Evolutionary conservation across 371 early-diverging fungal species (phyloP).

Genomic region (Mortierella sp.): DNA sequence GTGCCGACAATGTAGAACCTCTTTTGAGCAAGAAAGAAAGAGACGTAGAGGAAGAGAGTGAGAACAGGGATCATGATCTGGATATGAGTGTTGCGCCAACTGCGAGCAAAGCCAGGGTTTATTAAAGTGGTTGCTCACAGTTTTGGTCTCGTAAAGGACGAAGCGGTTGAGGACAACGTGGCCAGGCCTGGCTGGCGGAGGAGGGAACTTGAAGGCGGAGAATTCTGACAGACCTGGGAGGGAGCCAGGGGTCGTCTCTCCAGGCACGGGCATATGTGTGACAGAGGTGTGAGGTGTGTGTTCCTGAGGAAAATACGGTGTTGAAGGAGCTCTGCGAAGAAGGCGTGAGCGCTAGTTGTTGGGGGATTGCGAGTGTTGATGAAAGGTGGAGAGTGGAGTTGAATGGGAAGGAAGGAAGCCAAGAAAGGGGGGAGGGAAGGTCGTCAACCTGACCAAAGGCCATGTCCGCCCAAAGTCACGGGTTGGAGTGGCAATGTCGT

Average conservation of each 20-base stretch:
- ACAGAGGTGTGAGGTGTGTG: not conserved
- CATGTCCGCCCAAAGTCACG: not conserved
- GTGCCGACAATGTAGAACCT: slow-evolving; percentile 89
- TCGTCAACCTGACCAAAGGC: not conserved
- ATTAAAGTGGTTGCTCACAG: slow-evolving; percentile 62
- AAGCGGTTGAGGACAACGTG: slow-evolving; percentile 70
- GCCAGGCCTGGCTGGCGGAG: slow-evolving; percentile 42
- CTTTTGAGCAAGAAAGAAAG: slow-evolving; percentile 41
- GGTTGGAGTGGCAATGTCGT: not conserved
- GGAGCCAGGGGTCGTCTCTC: not conserved
- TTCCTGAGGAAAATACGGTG: not conserved
- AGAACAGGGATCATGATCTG: not conserved
- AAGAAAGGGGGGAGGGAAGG: not conserved
- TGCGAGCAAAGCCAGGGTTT: not conserved
- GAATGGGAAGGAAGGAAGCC: not conserved
- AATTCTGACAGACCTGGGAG: slow-evolving; percentile 28
- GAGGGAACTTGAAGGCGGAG: slow-evolving; percentile 39
- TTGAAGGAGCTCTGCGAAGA: not conserved
- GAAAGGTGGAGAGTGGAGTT: not conserved
- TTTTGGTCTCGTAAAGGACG: slow-evolving; percentile 89
- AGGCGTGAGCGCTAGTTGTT: not conserved
- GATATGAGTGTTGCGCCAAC: not conserved
- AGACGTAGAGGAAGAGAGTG: not conserved
- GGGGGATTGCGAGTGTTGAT: not conserved
- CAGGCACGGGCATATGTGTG: slow-evolving; percentile 10